Percentiles rank a stretch among this genome's conserved stretches.
Conservation (phyloP, 495 filamentous ascomycete genomes). For the Daldinia grandis region DNA sequence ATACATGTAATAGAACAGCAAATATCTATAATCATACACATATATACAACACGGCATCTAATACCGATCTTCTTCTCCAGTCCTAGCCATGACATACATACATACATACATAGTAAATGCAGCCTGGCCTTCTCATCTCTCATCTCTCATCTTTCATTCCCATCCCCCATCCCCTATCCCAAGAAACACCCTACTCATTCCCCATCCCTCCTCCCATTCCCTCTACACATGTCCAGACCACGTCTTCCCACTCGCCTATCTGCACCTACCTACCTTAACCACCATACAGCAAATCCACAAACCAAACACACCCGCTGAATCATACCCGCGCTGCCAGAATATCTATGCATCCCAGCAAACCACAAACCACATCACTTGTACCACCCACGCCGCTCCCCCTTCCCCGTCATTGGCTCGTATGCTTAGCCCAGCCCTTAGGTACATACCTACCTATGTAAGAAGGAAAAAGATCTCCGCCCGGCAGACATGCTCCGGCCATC, state of each 20-base stretch:
- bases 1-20: neutral
- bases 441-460: too few species aligned
- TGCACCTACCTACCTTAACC: neutral
- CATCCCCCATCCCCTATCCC: constrained; percentile 21
- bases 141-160: too few species aligned
- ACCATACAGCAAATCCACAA: too few species aligned
- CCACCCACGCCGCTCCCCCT: neutral
- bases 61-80: neutral
- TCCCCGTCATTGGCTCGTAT: neutral
- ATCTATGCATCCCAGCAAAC: constrained; percentile 23
- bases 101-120: too few species aligned
- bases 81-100: too few species aligned
- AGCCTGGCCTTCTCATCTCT: too few species aligned
- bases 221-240: constrained; percentile 17
- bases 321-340: constrained; percentile 15
- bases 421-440: neutral
- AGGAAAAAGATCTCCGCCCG: constrained; percentile 12
- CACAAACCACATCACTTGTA: constrained; percentile 26
- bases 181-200: neutral
- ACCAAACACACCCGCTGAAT: too few species aligned
- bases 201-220: neutral
- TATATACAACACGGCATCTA: neutral
- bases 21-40: neutral
- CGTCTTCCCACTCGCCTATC: constrained; percentile 21
- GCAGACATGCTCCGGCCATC: constrained; percentile 6